Evolutionary conservation across 495 filamentous ascomycete genomes (phyloP).

Genomic region (Penicillium simplicissimum): DNA sequence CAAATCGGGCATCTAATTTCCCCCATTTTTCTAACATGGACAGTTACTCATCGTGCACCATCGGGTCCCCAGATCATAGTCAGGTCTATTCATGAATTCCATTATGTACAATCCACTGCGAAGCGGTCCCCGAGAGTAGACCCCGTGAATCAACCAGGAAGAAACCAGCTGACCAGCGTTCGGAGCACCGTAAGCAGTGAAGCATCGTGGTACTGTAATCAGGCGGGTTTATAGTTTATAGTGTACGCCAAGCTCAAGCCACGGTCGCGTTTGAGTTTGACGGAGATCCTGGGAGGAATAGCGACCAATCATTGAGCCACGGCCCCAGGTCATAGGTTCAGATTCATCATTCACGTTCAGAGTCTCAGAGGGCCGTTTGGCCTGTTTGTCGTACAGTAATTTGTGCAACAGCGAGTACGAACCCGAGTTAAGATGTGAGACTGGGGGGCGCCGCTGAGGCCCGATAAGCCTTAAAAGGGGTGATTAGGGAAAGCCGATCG

Average conservation of each 20-base stretch:
- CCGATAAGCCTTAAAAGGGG: not conserved
- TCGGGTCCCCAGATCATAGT: not conserved
- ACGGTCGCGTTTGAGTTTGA: slow-evolving; percentile 1
- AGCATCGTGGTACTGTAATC: too few species aligned
- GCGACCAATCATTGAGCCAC: not conserved
- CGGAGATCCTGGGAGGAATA: not conserved
- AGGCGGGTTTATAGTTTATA: not conserved
- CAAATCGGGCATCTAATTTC: too few species aligned
- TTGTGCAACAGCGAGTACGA: not conserved
- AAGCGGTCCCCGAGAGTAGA: not conserved
- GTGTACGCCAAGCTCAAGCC: not conserved
- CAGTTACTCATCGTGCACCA: too few species aligned
- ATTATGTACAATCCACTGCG: not conserved
- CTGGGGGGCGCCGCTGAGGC: not conserved
- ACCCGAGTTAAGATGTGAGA: not conserved
- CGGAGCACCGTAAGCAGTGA: not conserved
- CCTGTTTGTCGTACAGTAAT: not conserved
- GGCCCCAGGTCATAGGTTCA: not conserved
- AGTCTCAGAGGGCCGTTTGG: not conserved
- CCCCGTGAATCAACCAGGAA: not conserved
- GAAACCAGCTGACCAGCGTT: not conserved
- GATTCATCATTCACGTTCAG: too few species aligned
- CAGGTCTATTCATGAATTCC: not conserved
- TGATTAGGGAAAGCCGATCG: not conserved
- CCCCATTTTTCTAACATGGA: too few species aligned